These are phyloP conservation scores for Diddensiella transvaalensis DNA, from an alignment of 805 yeast species.

Conservation along the genomic window DNA sequence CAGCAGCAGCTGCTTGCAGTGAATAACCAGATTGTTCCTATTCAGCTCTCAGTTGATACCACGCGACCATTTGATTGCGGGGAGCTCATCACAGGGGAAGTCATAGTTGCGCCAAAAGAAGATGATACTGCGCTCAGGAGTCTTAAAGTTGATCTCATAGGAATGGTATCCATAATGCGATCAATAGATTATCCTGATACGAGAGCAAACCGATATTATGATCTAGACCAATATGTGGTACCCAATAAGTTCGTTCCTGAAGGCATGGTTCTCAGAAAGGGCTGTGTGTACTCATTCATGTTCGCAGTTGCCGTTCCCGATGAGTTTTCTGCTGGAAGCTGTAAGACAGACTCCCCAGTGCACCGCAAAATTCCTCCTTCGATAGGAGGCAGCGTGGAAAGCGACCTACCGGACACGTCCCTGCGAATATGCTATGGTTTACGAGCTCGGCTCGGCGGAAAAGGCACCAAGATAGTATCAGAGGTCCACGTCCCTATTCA, in stretches of 20 bases:
- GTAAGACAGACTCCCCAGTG: constrained; percentile 3
- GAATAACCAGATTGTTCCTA: too few relatives aligned
- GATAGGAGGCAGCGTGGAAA: constrained; percentile 5
- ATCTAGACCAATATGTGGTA: constrained; percentile 2
- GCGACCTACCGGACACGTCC: constrained; percentile 13
- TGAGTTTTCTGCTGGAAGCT: constrained; percentile 1
- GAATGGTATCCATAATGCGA: constrained; percentile 11
- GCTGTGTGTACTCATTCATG: constrained; percentile 7
- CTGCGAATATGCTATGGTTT: constrained; percentile 7
- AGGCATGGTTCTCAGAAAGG: constrained; percentile 5
- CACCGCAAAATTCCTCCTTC: constrained; percentile 15
- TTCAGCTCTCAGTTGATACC: too few relatives aligned
- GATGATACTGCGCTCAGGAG: constrained; percentile 4
- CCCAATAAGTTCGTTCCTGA: constrained; percentile 4
- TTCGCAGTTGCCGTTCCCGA: constrained; percentile 15
- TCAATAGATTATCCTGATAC: constrained; percentile 11
- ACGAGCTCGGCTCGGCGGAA: neutral
- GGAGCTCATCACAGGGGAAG: constrained; percentile 9
- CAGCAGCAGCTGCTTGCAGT: too few relatives aligned
- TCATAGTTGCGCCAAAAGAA: constrained; percentile 3
- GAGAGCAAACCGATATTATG: neutral
- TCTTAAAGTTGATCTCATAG: constrained; percentile 8
- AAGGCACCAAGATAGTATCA: neutral
- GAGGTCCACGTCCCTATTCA: neutral
- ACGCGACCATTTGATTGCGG: constrained; percentile 8